Evolutionary conservation across 768 basidiomycete species (phyloP).

Genomic region (Leccinum sublutescens): DNA sequence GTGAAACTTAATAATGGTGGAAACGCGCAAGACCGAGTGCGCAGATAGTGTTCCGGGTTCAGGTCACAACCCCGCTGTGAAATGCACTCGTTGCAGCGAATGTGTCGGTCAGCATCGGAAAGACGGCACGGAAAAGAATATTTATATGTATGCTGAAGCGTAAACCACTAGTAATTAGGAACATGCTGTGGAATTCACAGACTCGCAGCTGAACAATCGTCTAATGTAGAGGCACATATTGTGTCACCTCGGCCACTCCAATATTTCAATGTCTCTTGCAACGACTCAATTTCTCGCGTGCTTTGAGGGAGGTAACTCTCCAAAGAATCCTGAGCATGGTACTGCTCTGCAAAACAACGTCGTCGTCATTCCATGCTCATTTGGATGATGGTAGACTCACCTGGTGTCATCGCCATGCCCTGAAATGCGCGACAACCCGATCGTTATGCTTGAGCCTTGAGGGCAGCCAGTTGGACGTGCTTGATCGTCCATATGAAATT

Average conservation of each 20-base stretch:
- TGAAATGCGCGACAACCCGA: conserved; percentile 63
- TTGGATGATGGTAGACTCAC: conserved; percentile 34
- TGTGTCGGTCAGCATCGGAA: too few relatives aligned
- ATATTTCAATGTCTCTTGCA: conserved; percentile 47
- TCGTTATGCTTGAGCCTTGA: conserved; percentile 40
- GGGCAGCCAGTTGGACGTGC: conserved; percentile 32
- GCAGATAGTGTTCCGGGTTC: too few relatives aligned
- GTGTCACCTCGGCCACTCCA: too few relatives aligned
- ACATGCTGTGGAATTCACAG: too few relatives aligned
- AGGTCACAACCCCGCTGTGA: too few relatives aligned
- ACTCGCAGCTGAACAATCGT: neutral
- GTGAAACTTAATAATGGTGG: too few relatives aligned
- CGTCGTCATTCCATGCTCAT: neutral
- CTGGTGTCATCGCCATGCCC: conserved; percentile 52
- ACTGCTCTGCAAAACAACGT: conserved; percentile 37
- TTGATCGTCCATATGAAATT: conserved; percentile 36
- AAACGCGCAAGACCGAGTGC: too few relatives aligned
- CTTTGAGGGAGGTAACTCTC: conserved; percentile 57
- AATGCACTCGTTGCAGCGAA: too few relatives aligned
- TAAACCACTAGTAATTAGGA: too few relatives aligned
- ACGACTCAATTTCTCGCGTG: conserved; percentile 57
- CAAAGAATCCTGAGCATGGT: conserved; percentile 53
- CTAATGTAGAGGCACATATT: too few relatives aligned
- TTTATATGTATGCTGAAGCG: too few relatives aligned
- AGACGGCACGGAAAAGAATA: too few relatives aligned